Evolutionary conservation across 2,329 filamentous ascomycete genomes (phyloP).

Genomic region (Cordyceps javanica): DNA sequence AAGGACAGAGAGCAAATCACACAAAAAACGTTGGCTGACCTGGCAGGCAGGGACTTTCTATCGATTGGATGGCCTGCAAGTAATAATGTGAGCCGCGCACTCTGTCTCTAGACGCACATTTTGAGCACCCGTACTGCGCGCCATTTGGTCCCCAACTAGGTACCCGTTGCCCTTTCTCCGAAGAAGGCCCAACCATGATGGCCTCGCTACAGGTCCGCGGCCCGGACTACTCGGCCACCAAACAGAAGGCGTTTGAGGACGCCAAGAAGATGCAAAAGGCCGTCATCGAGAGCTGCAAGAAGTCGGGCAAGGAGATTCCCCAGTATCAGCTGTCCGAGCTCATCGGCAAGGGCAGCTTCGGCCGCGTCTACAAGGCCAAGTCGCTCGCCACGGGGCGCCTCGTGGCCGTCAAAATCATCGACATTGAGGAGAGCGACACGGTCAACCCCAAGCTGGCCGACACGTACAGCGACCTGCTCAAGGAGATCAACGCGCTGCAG

Average conservation of each 20-base stretch:
- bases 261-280: slow-evolving; percentile 62
- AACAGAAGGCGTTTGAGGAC: slow-evolving; percentile 60
- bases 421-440: slow-evolving; percentile 71
- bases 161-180: too few relatives aligned
- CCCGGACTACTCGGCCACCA: slow-evolving; percentile 40
- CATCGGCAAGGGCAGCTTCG: slow-evolving; percentile 70
- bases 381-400: slow-evolving; percentile 42
- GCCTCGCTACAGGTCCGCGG: slow-evolving; percentile 37
- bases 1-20: too few relatives aligned
- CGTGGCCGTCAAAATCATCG: slow-evolving; percentile 76
- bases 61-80: not conserved
- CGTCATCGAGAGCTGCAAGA: slow-evolving; percentile 56
- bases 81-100: slow-evolving; percentile 1
- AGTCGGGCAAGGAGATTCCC: slow-evolving; percentile 53
- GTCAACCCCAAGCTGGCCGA: slow-evolving; percentile 58
- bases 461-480: slow-evolving; percentile 63
- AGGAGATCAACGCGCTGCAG: slow-evolving; percentile 64
- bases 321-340: slow-evolving; percentile 64
- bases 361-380: slow-evolving; percentile 64
- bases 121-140: not conserved
- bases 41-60: not conserved
- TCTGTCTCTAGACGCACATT: not conserved
- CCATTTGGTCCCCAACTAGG: not conserved
- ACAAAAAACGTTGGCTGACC: not conserved
- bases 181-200: too few relatives aligned